Conservation (phyloP, 768 basidiomycete genomes). For the Hygrocybe coccinea region DNA sequence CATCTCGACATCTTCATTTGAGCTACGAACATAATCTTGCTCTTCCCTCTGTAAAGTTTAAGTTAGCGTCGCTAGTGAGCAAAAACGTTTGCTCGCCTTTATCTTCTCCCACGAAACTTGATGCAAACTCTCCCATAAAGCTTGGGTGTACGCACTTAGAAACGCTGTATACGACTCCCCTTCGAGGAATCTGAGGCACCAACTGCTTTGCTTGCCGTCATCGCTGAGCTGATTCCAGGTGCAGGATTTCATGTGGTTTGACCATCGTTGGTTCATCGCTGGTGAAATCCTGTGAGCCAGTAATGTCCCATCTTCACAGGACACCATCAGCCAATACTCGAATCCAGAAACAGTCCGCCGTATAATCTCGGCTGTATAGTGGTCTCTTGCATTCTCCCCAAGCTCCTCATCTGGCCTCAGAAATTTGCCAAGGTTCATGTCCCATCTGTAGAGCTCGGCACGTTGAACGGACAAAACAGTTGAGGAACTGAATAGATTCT, state of each 20-base stretch:
- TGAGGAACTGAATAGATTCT: not conserved
- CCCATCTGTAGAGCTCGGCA: not conserved
- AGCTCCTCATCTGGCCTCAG: not conserved
- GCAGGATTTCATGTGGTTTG: constrained; percentile 58
- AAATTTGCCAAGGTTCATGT: not conserved
- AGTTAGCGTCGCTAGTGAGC: not conserved
- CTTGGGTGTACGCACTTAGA: constrained; percentile 58
- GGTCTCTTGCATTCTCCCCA: constrained; percentile 29
- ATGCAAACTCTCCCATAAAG: constrained; percentile 79
- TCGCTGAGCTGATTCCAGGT: constrained; percentile 80
- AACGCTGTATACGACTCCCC: constrained; percentile 56
- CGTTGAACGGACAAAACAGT: not conserved
- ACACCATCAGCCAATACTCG: constrained; percentile 57
- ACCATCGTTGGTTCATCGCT: constrained; percentile 71
- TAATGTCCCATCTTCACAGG: constrained; percentile 43
- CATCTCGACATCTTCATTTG: constrained; percentile 89
- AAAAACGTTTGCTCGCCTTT: constrained; percentile 47
- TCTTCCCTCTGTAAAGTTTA: constrained; percentile 61
- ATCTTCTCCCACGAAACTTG: constrained; percentile 70
- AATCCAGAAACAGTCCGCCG: constrained; percentile 42
- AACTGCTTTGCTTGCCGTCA: constrained; percentile 59
- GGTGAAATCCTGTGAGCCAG: constrained; percentile 60
- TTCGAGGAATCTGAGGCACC: constrained; percentile 71
- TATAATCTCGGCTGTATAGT: constrained; percentile 52
- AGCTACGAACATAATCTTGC: constrained; percentile 72